Conservation (phyloP, 352 stramenopile species). For the Aphanomyces stellatus region DNA sequence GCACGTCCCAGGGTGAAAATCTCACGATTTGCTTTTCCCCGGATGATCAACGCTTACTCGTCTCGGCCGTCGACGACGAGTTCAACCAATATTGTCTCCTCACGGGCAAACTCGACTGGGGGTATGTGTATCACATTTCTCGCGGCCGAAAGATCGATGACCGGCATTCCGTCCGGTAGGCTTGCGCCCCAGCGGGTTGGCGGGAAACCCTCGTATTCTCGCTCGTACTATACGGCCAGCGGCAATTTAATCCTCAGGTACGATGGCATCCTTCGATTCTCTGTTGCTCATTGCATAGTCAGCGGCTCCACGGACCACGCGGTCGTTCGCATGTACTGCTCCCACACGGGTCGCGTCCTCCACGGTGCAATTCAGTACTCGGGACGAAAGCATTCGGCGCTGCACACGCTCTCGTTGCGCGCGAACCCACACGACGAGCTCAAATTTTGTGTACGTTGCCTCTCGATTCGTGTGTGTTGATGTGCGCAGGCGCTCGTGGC, state of each 20-base stretch:
- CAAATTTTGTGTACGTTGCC: conserved; percentile 3
- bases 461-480: not conserved
- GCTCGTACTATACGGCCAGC: conserved; percentile 1
- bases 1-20: conserved; percentile 21
- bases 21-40: conserved; percentile 33
- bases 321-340: conserved; percentile 15
- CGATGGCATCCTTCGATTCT: not conserved
- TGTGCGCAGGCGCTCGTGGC: not conserved
- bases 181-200: not conserved
- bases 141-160: not conserved
- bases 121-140: not conserved
- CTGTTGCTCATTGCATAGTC: not conserved
- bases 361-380: not conserved
- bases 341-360: conserved; percentile 15
- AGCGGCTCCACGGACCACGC: conserved; percentile 17
- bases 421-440: not conserved
- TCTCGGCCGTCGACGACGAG: conserved; percentile 32
- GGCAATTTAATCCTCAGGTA: conserved; percentile 1
- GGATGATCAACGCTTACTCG: conserved; percentile 31
- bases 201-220: not conserved
- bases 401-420: not conserved
- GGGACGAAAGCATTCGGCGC: not conserved
- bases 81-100: conserved; percentile 28
- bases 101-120: conserved; percentile 25
- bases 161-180: not conserved